Evolutionary conservation across 2,329 filamentous ascomycete genomes (phyloP).

Genomic region (Xylariaceae sp.): DNA sequence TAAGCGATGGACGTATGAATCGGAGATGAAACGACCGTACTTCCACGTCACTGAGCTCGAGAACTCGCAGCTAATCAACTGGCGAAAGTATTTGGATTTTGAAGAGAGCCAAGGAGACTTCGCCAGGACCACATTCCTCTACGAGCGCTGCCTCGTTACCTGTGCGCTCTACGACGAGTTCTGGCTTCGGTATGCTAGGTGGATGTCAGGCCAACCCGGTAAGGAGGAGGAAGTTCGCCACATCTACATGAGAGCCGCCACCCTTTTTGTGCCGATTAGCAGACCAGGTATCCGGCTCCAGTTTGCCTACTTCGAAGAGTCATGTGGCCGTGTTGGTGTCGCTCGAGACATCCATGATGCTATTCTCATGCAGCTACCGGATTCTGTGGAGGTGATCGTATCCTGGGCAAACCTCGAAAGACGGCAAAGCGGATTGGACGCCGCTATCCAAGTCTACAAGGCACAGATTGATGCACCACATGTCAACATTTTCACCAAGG

Average conservation of each 20-base stretch:
- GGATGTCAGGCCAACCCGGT: slow-evolving; percentile 80
- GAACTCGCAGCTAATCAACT: slow-evolving; percentile 80
- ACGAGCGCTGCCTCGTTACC: slow-evolving; percentile 90
- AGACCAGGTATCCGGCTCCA: slow-evolving; percentile 82
- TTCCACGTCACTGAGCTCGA: slow-evolving; percentile 96
- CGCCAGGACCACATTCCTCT: slow-evolving; percentile 75
- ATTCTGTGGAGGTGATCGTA: slow-evolving; percentile 83
- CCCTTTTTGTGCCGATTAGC: slow-evolving; percentile 83
- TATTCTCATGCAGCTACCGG: slow-evolving; percentile 75
- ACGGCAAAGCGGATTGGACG: slow-evolving; percentile 80
- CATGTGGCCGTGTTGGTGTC: slow-evolving; percentile 72
- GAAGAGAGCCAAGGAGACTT: slow-evolving; percentile 86
- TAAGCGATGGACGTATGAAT: slow-evolving; percentile 93
- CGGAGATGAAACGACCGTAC: slow-evolving; percentile 92
- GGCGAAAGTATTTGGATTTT: slow-evolving; percentile 95
- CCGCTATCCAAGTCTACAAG: slow-evolving; percentile 82
- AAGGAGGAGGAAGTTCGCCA: slow-evolving; percentile 90
- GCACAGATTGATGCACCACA: slow-evolving; percentile 74
- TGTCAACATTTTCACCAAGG: slow-evolving; percentile 79
- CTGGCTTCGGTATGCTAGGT: slow-evolving; percentile 95
- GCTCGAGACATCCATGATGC: slow-evolving; percentile 84
- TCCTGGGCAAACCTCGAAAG: slow-evolving; percentile 86
- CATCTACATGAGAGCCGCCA: slow-evolving; percentile 87
- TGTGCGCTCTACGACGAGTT: slow-evolving; percentile 97
- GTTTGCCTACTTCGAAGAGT: slow-evolving; percentile 95